Base-by-base conservation (phyloP, 192 early-diverging fungal species). In the Oehlia diaphana region DNA sequence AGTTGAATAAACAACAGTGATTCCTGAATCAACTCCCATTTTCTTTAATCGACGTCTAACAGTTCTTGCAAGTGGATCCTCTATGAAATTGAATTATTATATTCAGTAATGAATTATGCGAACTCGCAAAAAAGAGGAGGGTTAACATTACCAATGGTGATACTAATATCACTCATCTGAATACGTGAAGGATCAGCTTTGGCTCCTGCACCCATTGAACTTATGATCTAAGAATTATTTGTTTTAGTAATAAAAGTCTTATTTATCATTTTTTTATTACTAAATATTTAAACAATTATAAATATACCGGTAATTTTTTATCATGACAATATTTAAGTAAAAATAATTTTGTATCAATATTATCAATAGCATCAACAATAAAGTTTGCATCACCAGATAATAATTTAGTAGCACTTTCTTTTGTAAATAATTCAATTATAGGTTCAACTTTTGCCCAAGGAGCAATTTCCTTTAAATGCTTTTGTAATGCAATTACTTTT, bases 201-300 rank as follows among this genome's bases (percentile, higher is more conserved):
- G 62, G 95, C 96, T n/a, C 98, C 97, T 4, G 97, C 94, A 2
- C 97, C 98, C 96, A 98, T 99, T 21, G 97, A 95, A 64, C 94
- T 94, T 39, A 99, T 95, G 28, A 78, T 78, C 77, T 78, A 78
- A 28, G 9, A 47, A 28, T 49, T 14, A 78, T 42, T 69, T n/a
- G 35, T 26, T 78, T 33, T 21, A 74, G 44, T 47, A 2, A 47
- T 47, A 42, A 42, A 42, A 0, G 44, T 47, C 44, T 47, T 47
- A 44, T 9, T 31, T 31, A 31, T 31, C 31, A 31, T 31, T 31
- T 2, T 44, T 44, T 44, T 44, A 44, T 0, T 8, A 8, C 9
- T 2, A 53, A 26, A 74, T 7, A 26, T 23, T 53, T 47, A 37
- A 74, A 62, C 28, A 21, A 8, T 63, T 44, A 47, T 42, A 9